Conservation (phyloP, 2,329 filamentous ascomycete species). For the Trichoderma semiorbis region DNA sequence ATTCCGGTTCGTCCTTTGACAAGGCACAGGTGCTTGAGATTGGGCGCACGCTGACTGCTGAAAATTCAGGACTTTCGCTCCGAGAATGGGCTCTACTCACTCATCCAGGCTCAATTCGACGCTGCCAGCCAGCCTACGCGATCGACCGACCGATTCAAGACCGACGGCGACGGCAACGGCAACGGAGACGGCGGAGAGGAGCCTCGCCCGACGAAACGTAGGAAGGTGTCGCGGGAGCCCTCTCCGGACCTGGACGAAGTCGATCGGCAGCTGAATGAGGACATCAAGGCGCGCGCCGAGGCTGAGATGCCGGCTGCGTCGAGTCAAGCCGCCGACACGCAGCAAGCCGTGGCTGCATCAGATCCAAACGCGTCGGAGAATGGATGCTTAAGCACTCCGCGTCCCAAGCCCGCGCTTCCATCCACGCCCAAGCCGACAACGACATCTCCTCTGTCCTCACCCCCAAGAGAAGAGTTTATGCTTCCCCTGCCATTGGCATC, state of each 20-base stretch:
- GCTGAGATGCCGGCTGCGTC: slow-evolving; percentile 14
- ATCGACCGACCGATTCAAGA: slow-evolving; percentile 24
- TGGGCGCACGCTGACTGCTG: slow-evolving; percentile 20
- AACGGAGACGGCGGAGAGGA: slow-evolving; percentile 23
- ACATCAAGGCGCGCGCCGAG: slow-evolving; percentile 22
- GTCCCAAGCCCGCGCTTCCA: slow-evolving; percentile 13
- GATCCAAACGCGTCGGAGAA: neutral
- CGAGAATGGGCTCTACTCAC: slow-evolving; percentile 67
- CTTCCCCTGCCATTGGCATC: slow-evolving; percentile 27
- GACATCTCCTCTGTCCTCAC: slow-evolving; percentile 39
- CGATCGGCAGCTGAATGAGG: slow-evolving; percentile 22
- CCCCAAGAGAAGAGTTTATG: slow-evolving; percentile 33
- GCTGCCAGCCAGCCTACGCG: slow-evolving; percentile 38
- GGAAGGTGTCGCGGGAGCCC: slow-evolving; percentile 30
- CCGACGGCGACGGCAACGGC: slow-evolving; percentile 23
- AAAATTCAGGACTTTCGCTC: slow-evolving; percentile 63
- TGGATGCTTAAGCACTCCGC: slow-evolving; percentile 20
- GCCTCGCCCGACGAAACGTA: slow-evolving; percentile 32
- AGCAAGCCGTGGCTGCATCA: neutral
- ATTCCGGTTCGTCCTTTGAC: slow-evolving; percentile 55
- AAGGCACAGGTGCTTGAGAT: neutral
- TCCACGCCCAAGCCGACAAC: slow-evolving; percentile 26
- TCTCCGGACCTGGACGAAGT: slow-evolving; percentile 18
- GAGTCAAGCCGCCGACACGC: neutral
- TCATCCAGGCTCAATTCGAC: slow-evolving; percentile 67